Percentiles rank a stretch among this genome's conserved stretches.
phyloP scores from a whole-genome alignment of 2,329 filamentous ascomycete species.

The Geosmithia flava region DNA sequence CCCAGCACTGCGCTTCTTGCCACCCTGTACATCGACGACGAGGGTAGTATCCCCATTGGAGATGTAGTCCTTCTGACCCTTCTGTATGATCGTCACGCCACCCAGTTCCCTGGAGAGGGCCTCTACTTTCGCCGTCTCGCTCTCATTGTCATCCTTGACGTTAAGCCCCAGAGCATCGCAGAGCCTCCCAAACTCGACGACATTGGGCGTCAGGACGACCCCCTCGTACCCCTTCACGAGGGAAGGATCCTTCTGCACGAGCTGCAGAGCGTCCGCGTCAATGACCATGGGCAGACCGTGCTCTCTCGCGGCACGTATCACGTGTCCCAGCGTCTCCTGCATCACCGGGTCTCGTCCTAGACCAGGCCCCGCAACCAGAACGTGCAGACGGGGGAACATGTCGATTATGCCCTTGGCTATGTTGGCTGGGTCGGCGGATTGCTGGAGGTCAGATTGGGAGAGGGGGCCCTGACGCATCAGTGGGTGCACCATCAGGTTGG shows the following conservation, averaged over 20 bases:
- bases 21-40: constrained; percentile 65
- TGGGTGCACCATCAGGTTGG: constrained; percentile 96
- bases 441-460: constrained; percentile 23
- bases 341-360: constrained; percentile 83
- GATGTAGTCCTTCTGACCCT: constrained; percentile 72
- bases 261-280: constrained; percentile 76
- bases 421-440: constrained; percentile 43
- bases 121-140: constrained; percentile 41
- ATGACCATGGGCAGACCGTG: constrained; percentile 68
- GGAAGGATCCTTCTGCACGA: constrained; percentile 65
- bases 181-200: constrained; percentile 79
- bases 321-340: constrained; percentile 69
- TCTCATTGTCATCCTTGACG: constrained; percentile 19
- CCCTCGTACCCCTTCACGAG: constrained; percentile 70
- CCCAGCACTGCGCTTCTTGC: constrained; percentile 80
- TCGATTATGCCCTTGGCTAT: constrained; percentile 59
- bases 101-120: constrained; percentile 62
- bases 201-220: constrained; percentile 87
- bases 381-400: constrained; percentile 79
- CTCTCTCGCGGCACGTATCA: constrained; percentile 68
- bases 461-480: constrained; percentile 66
- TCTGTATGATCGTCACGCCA: constrained; percentile 85
- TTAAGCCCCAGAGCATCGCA: constrained; percentile 65
- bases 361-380: constrained; percentile 85
- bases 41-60: constrained; percentile 69